Percentiles rank a stretch among this genome's conserved stretches.
Conservation (phyloP, 805 yeast genomes). For the Saccharomyces paradoxus region DNA sequence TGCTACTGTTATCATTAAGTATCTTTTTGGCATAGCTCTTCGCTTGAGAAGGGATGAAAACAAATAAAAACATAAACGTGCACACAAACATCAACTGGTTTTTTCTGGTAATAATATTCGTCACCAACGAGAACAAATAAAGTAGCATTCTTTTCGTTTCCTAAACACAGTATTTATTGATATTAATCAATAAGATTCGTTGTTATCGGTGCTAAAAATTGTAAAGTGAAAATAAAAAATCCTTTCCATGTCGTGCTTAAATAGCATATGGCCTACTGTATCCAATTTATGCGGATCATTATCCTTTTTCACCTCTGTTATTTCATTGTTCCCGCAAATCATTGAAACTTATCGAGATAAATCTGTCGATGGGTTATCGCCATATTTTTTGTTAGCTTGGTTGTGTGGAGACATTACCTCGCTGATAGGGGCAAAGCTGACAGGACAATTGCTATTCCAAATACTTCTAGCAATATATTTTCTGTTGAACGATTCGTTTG, state of each 20-base stretch:
- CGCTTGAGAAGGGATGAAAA: neutral
- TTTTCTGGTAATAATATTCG: neutral
- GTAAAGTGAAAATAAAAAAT: neutral
- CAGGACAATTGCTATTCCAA: constrained; percentile 77
- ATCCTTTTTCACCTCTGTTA: constrained; percentile 37
- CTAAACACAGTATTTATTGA: neutral
- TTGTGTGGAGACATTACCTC: constrained; percentile 40
- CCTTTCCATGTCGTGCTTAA: constrained; percentile 4
- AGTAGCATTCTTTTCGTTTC: neutral
- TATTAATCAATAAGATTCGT: neutral
- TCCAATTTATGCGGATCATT: constrained; percentile 37
- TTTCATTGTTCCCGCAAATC: constrained; percentile 51
- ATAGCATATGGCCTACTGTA: constrained; percentile 21
- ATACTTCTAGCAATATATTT: constrained; percentile 64
- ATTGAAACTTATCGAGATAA: constrained; percentile 47
- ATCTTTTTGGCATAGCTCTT: neutral
- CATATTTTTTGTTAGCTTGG: constrained; percentile 42
- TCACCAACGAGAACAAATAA: neutral
- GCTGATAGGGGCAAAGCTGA: constrained; percentile 62
- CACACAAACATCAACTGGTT: neutral
- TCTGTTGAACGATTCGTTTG: constrained; percentile 57
- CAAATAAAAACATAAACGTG: neutral
- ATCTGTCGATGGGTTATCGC: constrained; percentile 54
- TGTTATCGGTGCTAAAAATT: neutral
- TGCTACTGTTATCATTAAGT: neutral